Evolutionary conservation across 2,329 filamentous ascomycete genomes (phyloP).

Genomic region (Aphanoascus verrucosus): DNA sequence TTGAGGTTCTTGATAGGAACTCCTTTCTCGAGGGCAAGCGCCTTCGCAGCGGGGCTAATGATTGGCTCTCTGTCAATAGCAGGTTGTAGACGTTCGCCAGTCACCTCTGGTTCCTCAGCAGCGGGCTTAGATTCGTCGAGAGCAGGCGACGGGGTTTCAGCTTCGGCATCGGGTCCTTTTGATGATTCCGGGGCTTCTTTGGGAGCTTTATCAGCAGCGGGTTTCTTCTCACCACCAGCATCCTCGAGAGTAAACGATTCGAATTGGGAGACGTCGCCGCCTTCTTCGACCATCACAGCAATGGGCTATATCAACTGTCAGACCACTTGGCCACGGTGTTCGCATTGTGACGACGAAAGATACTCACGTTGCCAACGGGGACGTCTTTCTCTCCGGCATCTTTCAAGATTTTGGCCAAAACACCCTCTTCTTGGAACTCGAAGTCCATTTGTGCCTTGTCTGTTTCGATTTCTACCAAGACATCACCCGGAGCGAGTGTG

Average conservation of each 20-base stretch:
- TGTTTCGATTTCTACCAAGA: constrained; percentile 96
- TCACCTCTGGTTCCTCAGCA: constrained; percentile 51
- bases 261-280: constrained; percentile 75
- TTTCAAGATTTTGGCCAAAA: constrained; percentile 87
- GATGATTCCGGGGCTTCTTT: constrained; percentile 47
- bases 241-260: constrained; percentile 80
- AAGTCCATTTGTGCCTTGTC: constrained; percentile 99
- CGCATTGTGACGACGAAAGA: constrained; percentile 1
- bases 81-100: constrained; percentile 68
- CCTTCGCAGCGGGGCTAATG: constrained; percentile 62
- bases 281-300: constrained; percentile 87
- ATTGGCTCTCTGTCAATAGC: constrained; percentile 72
- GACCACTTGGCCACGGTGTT: not conserved
- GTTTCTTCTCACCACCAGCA: constrained; percentile 69
- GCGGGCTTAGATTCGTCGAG: constrained; percentile 42
- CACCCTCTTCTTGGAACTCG: constrained; percentile 96
- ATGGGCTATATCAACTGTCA: constrained; percentile 58
- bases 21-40: constrained; percentile 74
- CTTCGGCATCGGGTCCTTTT: constrained; percentile 36
- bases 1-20: constrained; percentile 68
- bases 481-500: constrained; percentile 75
- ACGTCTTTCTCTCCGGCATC: constrained; percentile 90
- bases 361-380: constrained; percentile 80
- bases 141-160: constrained; percentile 48
- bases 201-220: constrained; percentile 54